phyloP scores from a whole-genome alignment of 345 rosid species.

The Microthlaspi erraticum region DNA sequence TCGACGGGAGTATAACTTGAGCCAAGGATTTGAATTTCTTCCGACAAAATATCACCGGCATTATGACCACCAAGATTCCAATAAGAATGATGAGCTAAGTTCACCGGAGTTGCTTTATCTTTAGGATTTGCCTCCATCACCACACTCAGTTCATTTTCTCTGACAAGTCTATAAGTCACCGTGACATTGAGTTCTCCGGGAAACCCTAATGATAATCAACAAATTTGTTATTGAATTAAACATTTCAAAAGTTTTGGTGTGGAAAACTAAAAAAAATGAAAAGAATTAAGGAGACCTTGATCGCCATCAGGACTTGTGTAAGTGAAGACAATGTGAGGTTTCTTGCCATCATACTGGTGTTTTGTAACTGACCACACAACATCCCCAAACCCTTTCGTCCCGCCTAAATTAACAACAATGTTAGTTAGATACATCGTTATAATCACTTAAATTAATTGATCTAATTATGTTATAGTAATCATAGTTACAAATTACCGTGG shows the following conservation, averaged over 20 bases:
- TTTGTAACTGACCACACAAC: slow-evolving; percentile 69
- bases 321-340: slow-evolving; percentile 63
- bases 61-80: slow-evolving; percentile 92
- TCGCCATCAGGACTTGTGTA: slow-evolving; percentile 82
- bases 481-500: slow-evolving; percentile 59
- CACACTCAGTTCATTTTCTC: slow-evolving; percentile 51
- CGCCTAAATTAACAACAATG: slow-evolving; percentile 51
- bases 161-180: slow-evolving; percentile 54
- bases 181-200: slow-evolving; percentile 66
- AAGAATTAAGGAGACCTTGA: slow-evolving; percentile 55
- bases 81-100: slow-evolving; percentile 81
- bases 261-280: neutral
- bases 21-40: slow-evolving; percentile 67
- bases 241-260: slow-evolving; percentile 4
- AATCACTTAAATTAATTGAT: neutral
- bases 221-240: neutral
- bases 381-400: slow-evolving; percentile 75
- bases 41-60: slow-evolving; percentile 69
- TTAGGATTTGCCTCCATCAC: slow-evolving; percentile 76
- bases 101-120: slow-evolving; percentile 79
- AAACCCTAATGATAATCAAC: slow-evolving; percentile 57
- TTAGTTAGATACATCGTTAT: neutral
- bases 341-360: slow-evolving; percentile 48
- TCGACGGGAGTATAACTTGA: slow-evolving; percentile 69
- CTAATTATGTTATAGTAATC: slow-evolving; percentile 11